phyloP scores from a whole-genome alignment of 129 eudicot genomes.

The Saposhnikovia divaricata region DNA sequence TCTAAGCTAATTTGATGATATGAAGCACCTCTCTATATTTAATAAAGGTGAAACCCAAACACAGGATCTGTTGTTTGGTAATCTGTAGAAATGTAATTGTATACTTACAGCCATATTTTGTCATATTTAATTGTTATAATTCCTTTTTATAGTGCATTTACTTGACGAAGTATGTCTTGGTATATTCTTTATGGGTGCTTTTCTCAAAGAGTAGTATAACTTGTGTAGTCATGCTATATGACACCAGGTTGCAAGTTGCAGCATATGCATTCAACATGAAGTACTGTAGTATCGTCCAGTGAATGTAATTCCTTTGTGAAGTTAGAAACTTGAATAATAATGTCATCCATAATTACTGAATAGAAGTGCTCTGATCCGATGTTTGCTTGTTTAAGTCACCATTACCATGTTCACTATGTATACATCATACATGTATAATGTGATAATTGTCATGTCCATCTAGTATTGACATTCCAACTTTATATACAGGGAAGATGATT shows the following conservation, averaged over 20 bases:
- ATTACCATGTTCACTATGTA: not conserved
- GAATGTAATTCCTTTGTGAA: not conserved
- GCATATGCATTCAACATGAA: not conserved
- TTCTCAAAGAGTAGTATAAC: not conserved
- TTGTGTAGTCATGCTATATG: not conserved
- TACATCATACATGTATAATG: not conserved
- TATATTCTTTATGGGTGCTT: not conserved
- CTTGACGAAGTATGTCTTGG: not conserved
- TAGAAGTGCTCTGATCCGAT: not conserved
- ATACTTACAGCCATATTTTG: no score
- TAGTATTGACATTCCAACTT: slow-evolving; percentile 9
- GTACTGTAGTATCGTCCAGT: not conserved
- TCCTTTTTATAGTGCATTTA: not conserved
- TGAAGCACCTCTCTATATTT: not conserved
- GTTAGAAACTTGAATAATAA: not conserved
- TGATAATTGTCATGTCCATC: not conserved
- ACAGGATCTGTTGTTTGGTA: not conserved
- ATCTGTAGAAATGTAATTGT: not conserved
- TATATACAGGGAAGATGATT: slow-evolving; percentile 69
- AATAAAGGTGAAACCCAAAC: not conserved
- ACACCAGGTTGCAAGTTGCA: not conserved
- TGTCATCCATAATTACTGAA: not conserved
- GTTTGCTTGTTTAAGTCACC: not conserved
- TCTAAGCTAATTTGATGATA: not conserved
- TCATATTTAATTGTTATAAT: no score